Evolutionary conservation across 257 asterid genomes (phyloP), one percentile per base, ranked within the genome.

Genomic region (Salvia splendens): DNA sequence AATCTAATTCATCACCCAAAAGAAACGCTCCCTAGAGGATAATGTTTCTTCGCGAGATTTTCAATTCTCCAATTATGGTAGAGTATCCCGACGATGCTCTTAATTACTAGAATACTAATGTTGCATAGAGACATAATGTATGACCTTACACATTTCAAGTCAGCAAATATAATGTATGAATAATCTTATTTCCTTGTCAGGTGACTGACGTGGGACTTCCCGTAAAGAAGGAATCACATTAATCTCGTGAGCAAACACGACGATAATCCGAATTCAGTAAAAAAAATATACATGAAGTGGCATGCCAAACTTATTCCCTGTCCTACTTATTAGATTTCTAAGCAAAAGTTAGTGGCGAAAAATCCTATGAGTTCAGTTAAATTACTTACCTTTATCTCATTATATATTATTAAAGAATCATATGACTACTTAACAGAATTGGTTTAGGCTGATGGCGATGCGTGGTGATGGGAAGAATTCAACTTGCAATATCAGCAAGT

Each of bases 311-410:
- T 49, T 49, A 12, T 33, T 8, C 28, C 43, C 55, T 51, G 11
- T 61, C 53, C 60, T 42, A 14, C 12, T 43, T 33, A 53, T 30
- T 8, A 42, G 52, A 58, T 24, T 38, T n/a, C 2, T n/a, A 7
- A 35, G 24, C 15, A 15, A 32, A 45, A 12, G 38, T 20, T 47
- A 3, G 45, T n/a, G 55, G 49, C 15, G 3, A 15, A 17, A 30
- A 64, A 64, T 64, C 55, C 48, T 15, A 71, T 24, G n/a, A 54
- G 42, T 32, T 5, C 17, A 20, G 65, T 12, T 46, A 50, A 47
- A 65, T 24, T n/a, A 12, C 24, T 20, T n/a, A 33, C 14, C 9
- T 32, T 0, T 43, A 17, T 11, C 12, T 11, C 12, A 45, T 55
- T 48, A 17, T 11, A 17, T 33, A 14, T 33, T 60, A 54, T 35